Conservation (phyloP, 2,329 filamentous ascomycete species). For the Hymenoscyphus scutula region DNA sequence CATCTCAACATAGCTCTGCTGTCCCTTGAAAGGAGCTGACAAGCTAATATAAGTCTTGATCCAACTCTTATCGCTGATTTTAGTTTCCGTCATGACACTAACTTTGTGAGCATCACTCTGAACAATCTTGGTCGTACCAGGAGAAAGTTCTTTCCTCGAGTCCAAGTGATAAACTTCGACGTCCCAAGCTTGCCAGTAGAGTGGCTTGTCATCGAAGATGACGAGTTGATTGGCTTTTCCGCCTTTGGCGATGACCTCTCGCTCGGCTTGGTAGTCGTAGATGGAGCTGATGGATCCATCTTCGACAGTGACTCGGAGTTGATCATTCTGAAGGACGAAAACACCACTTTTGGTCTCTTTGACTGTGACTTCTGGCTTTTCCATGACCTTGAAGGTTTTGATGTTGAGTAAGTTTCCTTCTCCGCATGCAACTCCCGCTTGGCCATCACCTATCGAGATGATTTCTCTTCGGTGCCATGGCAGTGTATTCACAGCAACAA, state of each 20-base stretch:
- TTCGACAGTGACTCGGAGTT: slow-evolving; percentile 70
- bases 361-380: slow-evolving; percentile 51
- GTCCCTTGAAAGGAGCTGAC: slow-evolving; percentile 62
- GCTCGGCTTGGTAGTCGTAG: slow-evolving; percentile 67
- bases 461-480: slow-evolving; percentile 81
- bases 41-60: slow-evolving; percentile 84
- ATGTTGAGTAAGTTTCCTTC: slow-evolving; percentile 52
- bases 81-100: slow-evolving; percentile 78
- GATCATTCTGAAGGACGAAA: slow-evolving; percentile 77
- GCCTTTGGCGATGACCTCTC: slow-evolving; percentile 73
- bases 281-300: slow-evolving; percentile 80
- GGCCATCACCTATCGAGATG: slow-evolving; percentile 56
- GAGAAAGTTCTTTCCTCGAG: slow-evolving; percentile 72
- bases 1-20: slow-evolving; percentile 72
- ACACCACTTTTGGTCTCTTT: slow-evolving; percentile 54
- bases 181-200: slow-evolving; percentile 98
- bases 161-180: slow-evolving; percentile 95
- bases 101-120: slow-evolving; percentile 73
- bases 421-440: slow-evolving; percentile 55
- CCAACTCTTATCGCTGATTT: slow-evolving; percentile 83
- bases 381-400: slow-evolving; percentile 47
- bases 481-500: slow-evolving; percentile 76
- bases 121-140: slow-evolving; percentile 66
- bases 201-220: slow-evolving; percentile 93
- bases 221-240: slow-evolving; percentile 87